Evolutionary conservation across 768 basidiomycete species (phyloP).

Genomic region (Agaricus blazei): DNA sequence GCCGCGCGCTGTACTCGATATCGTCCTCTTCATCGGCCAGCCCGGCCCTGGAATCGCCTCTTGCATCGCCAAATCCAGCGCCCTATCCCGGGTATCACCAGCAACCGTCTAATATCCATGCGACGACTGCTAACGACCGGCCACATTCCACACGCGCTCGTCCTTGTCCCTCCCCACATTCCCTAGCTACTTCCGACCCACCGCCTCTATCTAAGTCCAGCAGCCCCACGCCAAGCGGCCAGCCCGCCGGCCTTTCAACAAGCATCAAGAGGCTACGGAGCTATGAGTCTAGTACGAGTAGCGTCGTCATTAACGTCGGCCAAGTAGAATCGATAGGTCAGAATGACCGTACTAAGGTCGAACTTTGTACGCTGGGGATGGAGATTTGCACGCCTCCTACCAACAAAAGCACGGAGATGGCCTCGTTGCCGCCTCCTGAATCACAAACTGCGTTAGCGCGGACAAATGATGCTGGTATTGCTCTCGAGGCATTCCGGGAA

Average conservation of each 20-base stretch:
- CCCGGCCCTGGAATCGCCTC: background rate
- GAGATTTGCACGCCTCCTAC: background rate
- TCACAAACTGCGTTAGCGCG: background rate
- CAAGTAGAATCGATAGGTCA: conserved; percentile 19
- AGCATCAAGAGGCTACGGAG: conserved; percentile 24
- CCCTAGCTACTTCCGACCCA: background rate
- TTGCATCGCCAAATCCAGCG: background rate
- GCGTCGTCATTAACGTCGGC: conserved; percentile 28
- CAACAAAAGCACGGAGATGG: background rate
- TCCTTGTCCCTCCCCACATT: background rate
- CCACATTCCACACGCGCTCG: background rate
- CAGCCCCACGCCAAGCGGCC: background rate
- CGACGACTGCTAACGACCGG: background rate
- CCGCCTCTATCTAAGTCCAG: background rate
- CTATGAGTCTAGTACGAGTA: conserved; percentile 21
- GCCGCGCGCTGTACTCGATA: conserved; percentile 27
- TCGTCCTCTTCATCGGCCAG: conserved; percentile 15
- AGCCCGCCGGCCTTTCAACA: conserved; percentile 16
- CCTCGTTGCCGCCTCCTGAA: background rate
- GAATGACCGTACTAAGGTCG: conserved; percentile 18
- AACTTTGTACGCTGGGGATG: conserved; percentile 15
- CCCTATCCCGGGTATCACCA: background rate
- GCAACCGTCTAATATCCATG: background rate
- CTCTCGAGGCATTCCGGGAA: conserved; percentile 6
- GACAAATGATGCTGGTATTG: background rate